Conservation (phyloP, 2,329 filamentous ascomycete species). For the Cercospora janseana region DNA sequence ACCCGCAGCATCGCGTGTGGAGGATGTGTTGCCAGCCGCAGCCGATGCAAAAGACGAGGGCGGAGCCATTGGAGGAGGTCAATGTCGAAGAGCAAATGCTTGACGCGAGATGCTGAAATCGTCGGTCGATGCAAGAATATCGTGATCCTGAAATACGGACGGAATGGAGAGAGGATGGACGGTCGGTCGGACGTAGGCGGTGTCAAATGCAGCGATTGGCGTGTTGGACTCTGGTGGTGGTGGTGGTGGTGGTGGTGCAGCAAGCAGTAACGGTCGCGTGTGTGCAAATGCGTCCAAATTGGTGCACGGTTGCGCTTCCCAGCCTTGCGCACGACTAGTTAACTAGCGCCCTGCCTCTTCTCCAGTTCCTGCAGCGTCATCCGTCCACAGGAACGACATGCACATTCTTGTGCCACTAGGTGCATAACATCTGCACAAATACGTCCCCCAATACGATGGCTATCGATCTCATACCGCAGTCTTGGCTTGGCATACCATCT, state of each 20-base stretch:
- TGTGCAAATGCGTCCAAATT: constrained; percentile 2
- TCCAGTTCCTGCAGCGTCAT: too few relatives aligned
- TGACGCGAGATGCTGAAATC: constrained; percentile 5
- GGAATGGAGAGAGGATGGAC: not conserved
- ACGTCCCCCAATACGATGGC: too few relatives aligned
- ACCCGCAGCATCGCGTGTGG: constrained; percentile 44
- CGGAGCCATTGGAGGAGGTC: constrained; percentile 41
- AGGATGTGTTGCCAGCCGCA: constrained; percentile 46
- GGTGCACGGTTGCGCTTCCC: too few relatives aligned
- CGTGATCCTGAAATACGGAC: not conserved
- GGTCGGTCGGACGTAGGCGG: not conserved
- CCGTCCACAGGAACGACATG: too few relatives aligned
- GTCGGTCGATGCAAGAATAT: constrained; percentile 7
- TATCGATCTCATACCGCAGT: too few relatives aligned
- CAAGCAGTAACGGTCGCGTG: not conserved
- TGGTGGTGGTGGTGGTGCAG: not conserved
- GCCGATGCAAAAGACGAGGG: constrained; percentile 51
- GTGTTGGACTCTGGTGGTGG: not conserved
- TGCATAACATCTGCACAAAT: too few relatives aligned
- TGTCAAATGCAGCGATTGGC: too few relatives aligned
- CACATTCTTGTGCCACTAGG: too few relatives aligned
- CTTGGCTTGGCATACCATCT: too few relatives aligned
- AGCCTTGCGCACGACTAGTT: too few relatives aligned
- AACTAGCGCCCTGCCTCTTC: too few relatives aligned
- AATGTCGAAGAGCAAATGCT: constrained; percentile 6